Base-by-base conservation (phyloP, 495 filamentous ascomycete species). In the Thozetella sp. region DNA sequence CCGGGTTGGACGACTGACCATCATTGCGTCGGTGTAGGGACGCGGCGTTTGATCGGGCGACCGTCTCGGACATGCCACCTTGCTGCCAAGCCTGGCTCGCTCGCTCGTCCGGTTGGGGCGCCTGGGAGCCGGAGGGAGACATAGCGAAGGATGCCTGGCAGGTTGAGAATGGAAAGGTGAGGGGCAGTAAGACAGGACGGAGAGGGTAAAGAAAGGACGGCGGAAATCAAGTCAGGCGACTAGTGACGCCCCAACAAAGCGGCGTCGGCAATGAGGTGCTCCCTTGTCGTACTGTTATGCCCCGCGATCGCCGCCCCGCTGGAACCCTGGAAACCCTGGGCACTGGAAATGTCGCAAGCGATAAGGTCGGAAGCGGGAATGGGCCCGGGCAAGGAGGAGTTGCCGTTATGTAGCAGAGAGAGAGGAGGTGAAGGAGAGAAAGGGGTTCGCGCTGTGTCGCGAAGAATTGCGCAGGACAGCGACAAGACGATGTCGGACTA, bases 11-110 rank as follows among this genome's bases (percentile, higher is more conserved):
- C 24, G 56, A 67, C 68, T 73, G 59, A 77, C 72, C 73, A 26
- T 79, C 63, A 60, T 76, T 67, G 22, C 64, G 63, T 54, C 56
- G 65, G 34, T 61, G 71, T 55, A 61, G 69, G 19, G 64, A 67
- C 27, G 63, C 53, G 27, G 63, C 59, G 30, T 54, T 53, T 51
- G 60, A 58, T 45, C 55, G 50, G 20, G 17, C 61, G 13, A 61
- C 55, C 40, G 54, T 30, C 54, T 53, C 58, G 11, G 59, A 20
- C 22, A 53, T 56, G 20, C 51, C 59, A 11, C 55, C 30, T 48
- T 40, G 50, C 17, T 40, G 53, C 55, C 51, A 34, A 20, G 24
- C 51, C 53, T 56, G 66, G 43, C 62, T 26, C 15, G 56, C 19
- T 30, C 48, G 59, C 9, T 22, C 53, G 34, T 43, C 56, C 50